phyloP scores from a whole-genome alignment of 257 asterid species.

The Striga asiatica region DNA sequence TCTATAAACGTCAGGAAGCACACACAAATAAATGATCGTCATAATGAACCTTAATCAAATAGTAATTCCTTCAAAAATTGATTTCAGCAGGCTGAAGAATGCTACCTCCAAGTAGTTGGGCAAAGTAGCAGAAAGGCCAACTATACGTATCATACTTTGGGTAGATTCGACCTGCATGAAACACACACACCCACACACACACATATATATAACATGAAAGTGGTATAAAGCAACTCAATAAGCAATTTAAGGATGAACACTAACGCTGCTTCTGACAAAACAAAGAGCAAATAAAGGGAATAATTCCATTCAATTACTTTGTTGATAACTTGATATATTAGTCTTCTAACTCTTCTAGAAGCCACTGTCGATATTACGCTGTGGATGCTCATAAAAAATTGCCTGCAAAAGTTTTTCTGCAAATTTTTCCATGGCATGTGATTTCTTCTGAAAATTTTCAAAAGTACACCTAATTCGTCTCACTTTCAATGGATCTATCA shows the following conservation, averaged over 20 bases:
- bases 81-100: constrained; percentile 15
- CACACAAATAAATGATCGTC: constrained; percentile 1
- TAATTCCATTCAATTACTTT: neutral
- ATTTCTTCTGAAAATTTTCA: too few species aligned
- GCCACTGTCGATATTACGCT: neutral
- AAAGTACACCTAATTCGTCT: too few species aligned
- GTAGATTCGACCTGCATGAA: constrained; percentile 84
- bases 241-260: too few species aligned
- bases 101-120: constrained; percentile 93
- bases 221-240: too few species aligned
- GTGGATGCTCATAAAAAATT: too few species aligned
- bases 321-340: neutral
- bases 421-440: too few species aligned
- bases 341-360: neutral
- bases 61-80: constrained; percentile 4
- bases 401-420: too few species aligned
- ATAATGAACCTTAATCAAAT: constrained; percentile 9
- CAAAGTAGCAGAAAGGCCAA: constrained; percentile 96
- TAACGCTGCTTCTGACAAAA: neutral
- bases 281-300: neutral
- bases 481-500: too few species aligned
- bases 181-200: too few species aligned
- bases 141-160: constrained; percentile 96
- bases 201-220: too few species aligned
- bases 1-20: constrained; percentile 12